Conservation (phyloP, 805 yeast genomes). For the Hanseniaspora nectarophila region DNA sequence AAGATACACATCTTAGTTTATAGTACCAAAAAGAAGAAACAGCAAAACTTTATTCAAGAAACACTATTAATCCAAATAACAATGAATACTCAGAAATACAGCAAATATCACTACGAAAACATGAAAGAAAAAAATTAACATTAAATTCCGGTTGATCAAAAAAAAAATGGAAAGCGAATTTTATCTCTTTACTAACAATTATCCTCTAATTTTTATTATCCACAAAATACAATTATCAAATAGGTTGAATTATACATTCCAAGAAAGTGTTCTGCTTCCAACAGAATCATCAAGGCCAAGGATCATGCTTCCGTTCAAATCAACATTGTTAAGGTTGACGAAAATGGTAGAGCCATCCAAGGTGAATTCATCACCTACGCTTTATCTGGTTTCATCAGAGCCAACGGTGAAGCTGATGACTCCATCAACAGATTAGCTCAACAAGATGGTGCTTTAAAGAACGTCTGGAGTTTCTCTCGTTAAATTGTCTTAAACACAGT, state of each 20-base stretch:
- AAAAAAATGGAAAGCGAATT: not conserved
- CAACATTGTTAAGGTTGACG: slow-evolving; percentile 97
- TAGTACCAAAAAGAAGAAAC: too few species aligned
- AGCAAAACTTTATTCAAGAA: too few species aligned
- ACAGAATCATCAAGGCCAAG: slow-evolving; percentile 99
- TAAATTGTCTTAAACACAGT: slow-evolving; percentile 30
- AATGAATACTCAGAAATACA: too few species aligned
- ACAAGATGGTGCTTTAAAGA: slow-evolving; percentile 94
- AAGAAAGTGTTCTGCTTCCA: slow-evolving; percentile 99
- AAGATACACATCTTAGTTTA: too few species aligned
- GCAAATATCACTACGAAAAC: too few species aligned
- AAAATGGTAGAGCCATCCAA: slow-evolving; percentile 86
- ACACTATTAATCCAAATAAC: too few species aligned
- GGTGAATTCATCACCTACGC: slow-evolving; percentile 91
- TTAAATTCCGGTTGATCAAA: too few species aligned
- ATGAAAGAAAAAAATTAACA: too few species aligned
- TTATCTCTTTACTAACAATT: not conserved
- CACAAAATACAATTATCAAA: not conserved
- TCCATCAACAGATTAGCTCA: slow-evolving; percentile 98
- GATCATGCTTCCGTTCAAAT: slow-evolving; percentile 99
- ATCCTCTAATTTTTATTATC: not conserved
- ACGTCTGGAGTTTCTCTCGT: slow-evolving; percentile 92
- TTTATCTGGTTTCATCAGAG: slow-evolving; percentile 91
- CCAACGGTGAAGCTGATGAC: slow-evolving; percentile 99
- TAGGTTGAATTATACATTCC: slow-evolving; percentile 99